A percentile compares a stretch with the other conserved stretches of the same genome.
These are phyloP conservation scores for Pholiota molesta DNA, from an alignment of 768 basidiomycete genomes.

Conservation along the genomic window DNA sequence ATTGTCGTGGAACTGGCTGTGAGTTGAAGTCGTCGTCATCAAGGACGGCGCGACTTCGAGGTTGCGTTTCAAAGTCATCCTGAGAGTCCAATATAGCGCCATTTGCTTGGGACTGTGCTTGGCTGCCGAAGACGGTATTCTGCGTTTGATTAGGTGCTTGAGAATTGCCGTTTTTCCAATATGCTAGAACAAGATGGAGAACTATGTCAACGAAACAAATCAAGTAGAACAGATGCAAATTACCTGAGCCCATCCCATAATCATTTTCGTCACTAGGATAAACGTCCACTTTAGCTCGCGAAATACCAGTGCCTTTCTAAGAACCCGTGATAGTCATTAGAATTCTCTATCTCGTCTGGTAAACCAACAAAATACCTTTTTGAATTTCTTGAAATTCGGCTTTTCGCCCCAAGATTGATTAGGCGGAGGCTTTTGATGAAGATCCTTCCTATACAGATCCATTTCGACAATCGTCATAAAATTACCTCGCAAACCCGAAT, in stretches of 20 bases:
- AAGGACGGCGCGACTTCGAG: conserved; percentile 19
- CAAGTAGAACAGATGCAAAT: conserved; percentile 15
- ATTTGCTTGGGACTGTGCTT: conserved; percentile 15
- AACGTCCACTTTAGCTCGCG: conserved; percentile 49
- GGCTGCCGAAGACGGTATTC: conserved; percentile 16
- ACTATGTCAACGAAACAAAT: conserved; percentile 1
- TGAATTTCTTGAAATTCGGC: conserved; percentile 81
- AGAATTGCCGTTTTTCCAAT: conserved; percentile 52
- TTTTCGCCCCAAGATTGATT: conserved; percentile 48
- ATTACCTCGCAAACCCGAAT: conserved; percentile 65
- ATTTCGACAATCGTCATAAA: conserved; percentile 80
- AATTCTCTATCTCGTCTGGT: not conserved
- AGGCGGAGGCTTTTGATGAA: conserved; percentile 17
- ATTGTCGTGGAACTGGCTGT: conserved; percentile 18
- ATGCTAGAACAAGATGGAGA: conserved; percentile 38
- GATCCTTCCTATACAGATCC: conserved; percentile 48
- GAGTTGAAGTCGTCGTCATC: conserved; percentile 34
- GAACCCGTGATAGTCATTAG: not conserved
- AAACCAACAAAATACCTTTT: conserved; percentile 38
- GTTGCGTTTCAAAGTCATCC: not conserved
- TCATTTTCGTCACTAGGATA: conserved; percentile 54
- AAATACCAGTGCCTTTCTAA: conserved; percentile 31
- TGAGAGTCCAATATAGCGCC: not conserved
- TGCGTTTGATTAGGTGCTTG: conserved; percentile 25
- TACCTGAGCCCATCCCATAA: conserved; percentile 56